Conservation (phyloP, 2,329 filamentous ascomycete species). For the Colletotrichum coccodes region DNA sequence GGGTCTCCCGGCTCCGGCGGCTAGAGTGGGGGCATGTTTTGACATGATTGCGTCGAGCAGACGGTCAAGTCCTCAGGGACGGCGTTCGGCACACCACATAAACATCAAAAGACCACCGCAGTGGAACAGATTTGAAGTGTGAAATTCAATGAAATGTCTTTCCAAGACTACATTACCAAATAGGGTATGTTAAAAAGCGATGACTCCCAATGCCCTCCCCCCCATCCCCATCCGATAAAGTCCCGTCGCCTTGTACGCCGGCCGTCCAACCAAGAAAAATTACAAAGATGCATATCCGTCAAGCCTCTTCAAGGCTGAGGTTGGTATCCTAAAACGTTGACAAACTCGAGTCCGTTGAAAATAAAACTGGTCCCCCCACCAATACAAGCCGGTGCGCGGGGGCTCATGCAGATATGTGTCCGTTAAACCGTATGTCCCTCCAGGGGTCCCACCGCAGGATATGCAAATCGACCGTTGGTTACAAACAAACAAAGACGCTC, state of each 20-base stretch:
- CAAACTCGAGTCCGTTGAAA: not conserved
- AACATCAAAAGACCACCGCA: not conserved
- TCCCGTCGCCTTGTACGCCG: conserved; percentile 11
- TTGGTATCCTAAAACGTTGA: conserved; percentile 28
- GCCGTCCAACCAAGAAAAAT: conserved; percentile 15
- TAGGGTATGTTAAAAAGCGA: conserved; percentile 23
- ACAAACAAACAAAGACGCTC: conserved; percentile 24
- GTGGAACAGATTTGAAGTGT: not conserved
- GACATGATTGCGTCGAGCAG: not conserved
- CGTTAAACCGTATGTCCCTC: conserved; percentile 10
- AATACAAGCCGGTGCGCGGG: not conserved
- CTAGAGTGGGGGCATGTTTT: too few relatives aligned
- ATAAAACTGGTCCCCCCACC: not conserved
- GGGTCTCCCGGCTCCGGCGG: too few relatives aligned
- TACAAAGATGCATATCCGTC: conserved; percentile 30
- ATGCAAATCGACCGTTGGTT: conserved; percentile 6
- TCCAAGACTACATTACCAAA: conserved; percentile 26
- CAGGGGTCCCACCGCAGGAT: not conserved
- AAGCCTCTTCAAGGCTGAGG: conserved; percentile 16
- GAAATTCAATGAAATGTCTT: conserved; percentile 11
- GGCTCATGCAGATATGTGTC: conserved; percentile 24
- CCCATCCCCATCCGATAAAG: not conserved
- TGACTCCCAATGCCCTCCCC: conserved; percentile 1
- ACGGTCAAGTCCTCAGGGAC: not conserved
- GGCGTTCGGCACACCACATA: not conserved